Evolutionary conservation across 2,329 filamentous ascomycete genomes (phyloP).

Genomic region (Alternaria dauci): DNA sequence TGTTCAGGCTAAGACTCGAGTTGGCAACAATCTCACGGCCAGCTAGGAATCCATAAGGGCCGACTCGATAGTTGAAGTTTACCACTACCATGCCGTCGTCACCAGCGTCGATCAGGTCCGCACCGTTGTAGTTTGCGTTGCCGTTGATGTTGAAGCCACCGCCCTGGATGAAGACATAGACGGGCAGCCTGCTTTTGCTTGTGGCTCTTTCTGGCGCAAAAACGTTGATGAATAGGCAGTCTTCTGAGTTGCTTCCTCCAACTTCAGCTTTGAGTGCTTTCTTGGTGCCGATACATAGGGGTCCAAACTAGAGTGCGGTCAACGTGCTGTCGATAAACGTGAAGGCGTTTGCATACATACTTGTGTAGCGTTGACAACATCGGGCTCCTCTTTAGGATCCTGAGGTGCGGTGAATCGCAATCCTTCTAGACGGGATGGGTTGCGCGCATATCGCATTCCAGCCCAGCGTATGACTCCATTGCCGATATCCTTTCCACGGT

Average conservation of each 20-base stretch:
- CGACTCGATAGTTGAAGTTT: slow-evolving; percentile 54
- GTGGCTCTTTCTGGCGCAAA: slow-evolving; percentile 49
- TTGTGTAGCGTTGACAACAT: slow-evolving; percentile 60
- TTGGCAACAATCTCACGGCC: slow-evolving; percentile 41
- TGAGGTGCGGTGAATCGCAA: slow-evolving; percentile 70
- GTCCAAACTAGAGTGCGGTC: slow-evolving; percentile 37
- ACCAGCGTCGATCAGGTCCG: slow-evolving; percentile 43
- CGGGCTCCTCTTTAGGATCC: slow-evolving; percentile 62
- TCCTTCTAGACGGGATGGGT: slow-evolving; percentile 41
- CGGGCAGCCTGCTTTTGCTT: slow-evolving; percentile 43
- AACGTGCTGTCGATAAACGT: slow-evolving; percentile 7
- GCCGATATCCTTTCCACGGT: slow-evolving; percentile 63
- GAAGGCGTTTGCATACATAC: slow-evolving; percentile 19
- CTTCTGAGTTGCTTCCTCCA: slow-evolving; percentile 45
- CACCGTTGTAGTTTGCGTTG: slow-evolving; percentile 49
- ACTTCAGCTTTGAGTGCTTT: slow-evolving; percentile 37
- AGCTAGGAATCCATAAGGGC: slow-evolving; percentile 51
- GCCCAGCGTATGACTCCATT: slow-evolving; percentile 75
- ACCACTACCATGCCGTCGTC: slow-evolving; percentile 47
- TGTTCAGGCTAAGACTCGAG: slow-evolving; percentile 45
- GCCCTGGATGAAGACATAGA: slow-evolving; percentile 54
- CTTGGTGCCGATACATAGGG: slow-evolving; percentile 44
- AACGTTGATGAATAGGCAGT: slow-evolving; percentile 53
- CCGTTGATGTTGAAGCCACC: slow-evolving; percentile 50
- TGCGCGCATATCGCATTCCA: slow-evolving; percentile 73